Evolutionary conservation across 176 grass and related monocot species (phyloP), one percentile per base, ranked within the genome.

Genomic region (Oryza meyeriana): DNA sequence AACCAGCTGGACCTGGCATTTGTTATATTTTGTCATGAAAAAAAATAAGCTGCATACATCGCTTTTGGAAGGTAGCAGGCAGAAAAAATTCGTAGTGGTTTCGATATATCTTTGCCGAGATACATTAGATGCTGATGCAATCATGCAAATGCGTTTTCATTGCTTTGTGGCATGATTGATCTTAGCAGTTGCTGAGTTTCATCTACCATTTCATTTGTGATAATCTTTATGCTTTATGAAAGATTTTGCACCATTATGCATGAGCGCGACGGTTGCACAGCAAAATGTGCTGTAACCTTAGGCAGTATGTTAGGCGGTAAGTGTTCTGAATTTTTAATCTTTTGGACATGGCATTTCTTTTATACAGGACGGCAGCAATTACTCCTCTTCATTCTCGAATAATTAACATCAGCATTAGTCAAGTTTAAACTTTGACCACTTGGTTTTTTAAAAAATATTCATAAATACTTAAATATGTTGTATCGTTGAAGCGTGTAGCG

Each of bases 11-110:
- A 74, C 57, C 55, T 64, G 8, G 44, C 17, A n/a, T 81, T 20
- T 35, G 52, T 64, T 55, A 18, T 26, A 48, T 30, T 74, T 65
- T 64, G 35, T 48, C 38, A 42, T 83, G 20, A 50, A 80, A 31
- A 85, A 85, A 66, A 77, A 85, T 74, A 31, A 62, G 40, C n/a
- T 70, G 64, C 12, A 12, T 48, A 35, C 8, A 34, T 39, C 8
- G 11, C 34, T 34, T 74, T 35, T 69, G 24, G 64, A 64, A 72
- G 65, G 48, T 65, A 74, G 66, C 59, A 31, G 72, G 61, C 78
- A 41, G 29, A 6, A 24, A 74, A 69, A 16, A n/a, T n/a, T 31
- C 27, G 4, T 45, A 69, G 28, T 8, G 40, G 17, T 70, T 1
- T 80, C 13, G 55, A 75, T 55, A 48, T 35, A 84, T 80, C 17